Base-by-base conservation (phyloP, 202 grass and related monocot species). In the Carex sylvatica region DNA sequence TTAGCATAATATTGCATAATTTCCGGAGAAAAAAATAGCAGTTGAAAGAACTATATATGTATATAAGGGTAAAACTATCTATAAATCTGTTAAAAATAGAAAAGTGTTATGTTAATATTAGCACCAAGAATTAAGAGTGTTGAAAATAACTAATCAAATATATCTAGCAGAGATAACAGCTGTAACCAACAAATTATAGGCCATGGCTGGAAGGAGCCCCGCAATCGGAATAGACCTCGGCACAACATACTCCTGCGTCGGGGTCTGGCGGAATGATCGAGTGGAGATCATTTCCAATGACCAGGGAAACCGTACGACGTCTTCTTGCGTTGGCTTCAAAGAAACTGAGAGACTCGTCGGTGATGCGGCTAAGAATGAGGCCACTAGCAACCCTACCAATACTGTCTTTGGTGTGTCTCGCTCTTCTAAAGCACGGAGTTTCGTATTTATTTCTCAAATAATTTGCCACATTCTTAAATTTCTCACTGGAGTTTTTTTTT, bases 221-320 rank as follows among this genome's bases (percentile, higher is more conserved):
- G 89, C 88, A 67, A 91, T 94, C 6, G 91, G 91, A 83, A 94
- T 94, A 0, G 91, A 94, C 89, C 85, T 94, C 0, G 89, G 91
- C 16, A 93, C 91, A 8, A 91, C 91, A 54, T 93, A 93, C 86
- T 91, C 91, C 0, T 93, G 91, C 72, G 91, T 89, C 0, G 89
- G 87, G 54, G 91, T 91, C 6, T 94, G 89, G 80, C 85, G 89
- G 63, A 91, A 91, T 46, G 80, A 87, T 78, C 78, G 85, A 84
- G 87, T 91, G 16, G 92, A 91, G 89, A 91, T 91, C 58, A 91
- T 96, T 59, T 87, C 90, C 80, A 96, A 96, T 86, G 93, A 96
- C 85, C 91, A 96, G 83, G 93, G 93, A 73, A 96, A 93, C 83
- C 91, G 90, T 79, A 93, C 89, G 66, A 96, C 93, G 6, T 90